Percentiles rank a stretch among this genome's conserved stretches.
Evolutionary conservation across 1,139 yeast species (phyloP).

Genomic region (Geotrichum candidum): DNA sequence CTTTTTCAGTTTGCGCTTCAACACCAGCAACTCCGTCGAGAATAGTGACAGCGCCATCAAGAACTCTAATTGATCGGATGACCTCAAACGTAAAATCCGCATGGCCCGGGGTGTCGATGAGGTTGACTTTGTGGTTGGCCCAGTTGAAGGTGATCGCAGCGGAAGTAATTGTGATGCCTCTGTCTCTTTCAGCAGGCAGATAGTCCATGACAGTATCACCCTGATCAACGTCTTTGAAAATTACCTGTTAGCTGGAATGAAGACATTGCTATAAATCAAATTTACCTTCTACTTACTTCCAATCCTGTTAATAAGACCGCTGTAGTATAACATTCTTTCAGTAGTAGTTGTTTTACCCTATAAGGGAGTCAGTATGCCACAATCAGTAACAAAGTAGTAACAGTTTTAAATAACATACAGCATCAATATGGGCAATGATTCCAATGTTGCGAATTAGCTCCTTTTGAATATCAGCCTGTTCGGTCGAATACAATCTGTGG

Average conservation of each 20-base stretch:
- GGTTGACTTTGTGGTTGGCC: conserved; percentile 68
- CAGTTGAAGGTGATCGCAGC: conserved; percentile 93
- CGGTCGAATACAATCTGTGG: conserved; percentile 7
- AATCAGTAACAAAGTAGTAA: neutral
- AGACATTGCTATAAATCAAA: neutral
- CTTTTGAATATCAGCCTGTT: conserved; percentile 2
- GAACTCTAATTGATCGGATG: conserved; percentile 74
- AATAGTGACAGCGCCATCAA: conserved; percentile 91
- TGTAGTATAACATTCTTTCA: conserved; percentile 82
- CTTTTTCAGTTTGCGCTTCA: conserved; percentile 96
- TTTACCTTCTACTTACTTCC: conserved; percentile 41
- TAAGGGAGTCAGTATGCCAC: neutral
- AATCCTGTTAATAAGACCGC: conserved; percentile 72
- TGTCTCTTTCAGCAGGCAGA: conserved; percentile 77
- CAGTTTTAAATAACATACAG: conserved; percentile 29
- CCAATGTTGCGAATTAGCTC: conserved; percentile 59
- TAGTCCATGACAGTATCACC: conserved; percentile 97
- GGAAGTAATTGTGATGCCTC: conserved; percentile 95
- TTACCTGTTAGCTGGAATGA: neutral
- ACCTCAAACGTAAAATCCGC: conserved; percentile 97
- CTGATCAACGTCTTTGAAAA: conserved; percentile 64
- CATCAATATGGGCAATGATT: conserved; percentile 80
- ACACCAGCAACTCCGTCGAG: conserved; percentile 97
- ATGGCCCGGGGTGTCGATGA: conserved; percentile 97
- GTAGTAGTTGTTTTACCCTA: conserved; percentile 79